Percentiles rank a stretch among this genome's conserved stretches.
These are phyloP conservation scores for Citeromyces hawaiiensis DNA, from an alignment of 1,139 yeast genomes.

Conservation along the genomic window DNA sequence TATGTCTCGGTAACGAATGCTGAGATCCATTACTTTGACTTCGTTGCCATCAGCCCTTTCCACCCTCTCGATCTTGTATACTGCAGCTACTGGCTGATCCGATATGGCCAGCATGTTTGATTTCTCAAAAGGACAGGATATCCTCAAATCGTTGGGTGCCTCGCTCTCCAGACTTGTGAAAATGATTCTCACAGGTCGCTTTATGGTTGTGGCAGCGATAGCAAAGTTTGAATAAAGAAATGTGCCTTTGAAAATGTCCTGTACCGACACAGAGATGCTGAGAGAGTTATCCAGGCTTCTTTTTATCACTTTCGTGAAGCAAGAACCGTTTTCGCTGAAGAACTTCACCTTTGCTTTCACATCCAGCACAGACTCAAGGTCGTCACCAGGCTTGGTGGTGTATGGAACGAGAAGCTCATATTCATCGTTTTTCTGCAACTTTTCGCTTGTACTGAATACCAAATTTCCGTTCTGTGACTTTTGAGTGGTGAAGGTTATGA, in stretches of 20 bases:
- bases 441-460: neutral
- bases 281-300: constrained; percentile 35
- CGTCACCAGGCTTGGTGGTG: neutral
- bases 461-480: neutral
- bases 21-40: constrained; percentile 20
- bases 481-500: neutral
- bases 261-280: constrained; percentile 57
- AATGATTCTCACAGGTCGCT: constrained; percentile 43
- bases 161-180: constrained; percentile 12
- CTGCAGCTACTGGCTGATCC: constrained; percentile 57
- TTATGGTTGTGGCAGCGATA: constrained; percentile 41
- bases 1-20: constrained; percentile 30
- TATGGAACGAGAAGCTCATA: neutral
- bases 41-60: constrained; percentile 18
- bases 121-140: constrained; percentile 15
- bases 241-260: constrained; percentile 50
- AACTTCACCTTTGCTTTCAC: neutral
- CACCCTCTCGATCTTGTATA: constrained; percentile 31
- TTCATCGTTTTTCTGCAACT: neutral
- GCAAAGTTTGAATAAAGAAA: constrained; percentile 54
- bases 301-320: constrained; percentile 5
- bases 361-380: neutral
- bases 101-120: constrained; percentile 32
- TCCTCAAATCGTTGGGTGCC: constrained; percentile 2
- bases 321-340: neutral